These are phyloP conservation scores for Zygosaccharomyces pseudobailii DNA, from an alignment of 1,139 yeast species.

Conservation along the genomic window DNA sequence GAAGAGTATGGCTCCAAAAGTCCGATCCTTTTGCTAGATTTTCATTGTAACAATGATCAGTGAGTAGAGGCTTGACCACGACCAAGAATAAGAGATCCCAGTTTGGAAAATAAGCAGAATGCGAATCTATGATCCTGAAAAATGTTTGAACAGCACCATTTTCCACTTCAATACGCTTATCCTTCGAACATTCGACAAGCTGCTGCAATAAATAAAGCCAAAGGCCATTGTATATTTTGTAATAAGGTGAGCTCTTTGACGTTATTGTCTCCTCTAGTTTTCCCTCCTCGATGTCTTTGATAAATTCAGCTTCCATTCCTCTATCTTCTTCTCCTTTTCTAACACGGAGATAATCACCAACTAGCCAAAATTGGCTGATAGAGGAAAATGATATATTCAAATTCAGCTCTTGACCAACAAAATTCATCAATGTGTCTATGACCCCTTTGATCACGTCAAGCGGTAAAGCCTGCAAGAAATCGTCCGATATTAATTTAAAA, in stretches of 20 bases:
- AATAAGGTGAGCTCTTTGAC: slow-evolving; percentile 9
- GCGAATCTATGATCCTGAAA: slow-evolving; percentile 77
- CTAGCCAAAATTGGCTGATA: slow-evolving; percentile 85
- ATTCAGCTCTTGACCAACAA: slow-evolving; percentile 65
- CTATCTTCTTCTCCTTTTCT: slow-evolving; percentile 10
- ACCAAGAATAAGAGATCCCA: slow-evolving; percentile 54
- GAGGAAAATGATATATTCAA: slow-evolving; percentile 86
- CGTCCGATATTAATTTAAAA: slow-evolving; percentile 76
- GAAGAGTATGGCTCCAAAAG: slow-evolving; percentile 30
- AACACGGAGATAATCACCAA: slow-evolving; percentile 66
- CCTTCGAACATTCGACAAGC: slow-evolving; percentile 58
- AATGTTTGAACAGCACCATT: slow-evolving; percentile 88
- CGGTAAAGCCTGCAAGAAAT: slow-evolving; percentile 71
- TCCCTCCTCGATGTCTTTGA: slow-evolving; percentile 9
- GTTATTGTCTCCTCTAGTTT: slow-evolving; percentile 15
- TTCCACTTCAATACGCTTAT: slow-evolving; percentile 71
- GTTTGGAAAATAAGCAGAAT: slow-evolving; percentile 52
- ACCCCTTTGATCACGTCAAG: slow-evolving; percentile 53
- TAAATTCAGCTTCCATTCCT: slow-evolving; percentile 6
- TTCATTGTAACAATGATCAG: slow-evolving; percentile 21
- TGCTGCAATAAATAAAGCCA: slow-evolving; percentile 64
- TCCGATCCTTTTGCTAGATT: slow-evolving; percentile 24
- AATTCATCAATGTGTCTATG: slow-evolving; percentile 66
- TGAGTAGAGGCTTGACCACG: slow-evolving; percentile 44
- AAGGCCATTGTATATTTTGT: slow-evolving; percentile 34